These are phyloP conservation scores for Kingdonia uniflora DNA, from an alignment of 164 flowering plant genomes.

Conservation along the genomic window DNA sequence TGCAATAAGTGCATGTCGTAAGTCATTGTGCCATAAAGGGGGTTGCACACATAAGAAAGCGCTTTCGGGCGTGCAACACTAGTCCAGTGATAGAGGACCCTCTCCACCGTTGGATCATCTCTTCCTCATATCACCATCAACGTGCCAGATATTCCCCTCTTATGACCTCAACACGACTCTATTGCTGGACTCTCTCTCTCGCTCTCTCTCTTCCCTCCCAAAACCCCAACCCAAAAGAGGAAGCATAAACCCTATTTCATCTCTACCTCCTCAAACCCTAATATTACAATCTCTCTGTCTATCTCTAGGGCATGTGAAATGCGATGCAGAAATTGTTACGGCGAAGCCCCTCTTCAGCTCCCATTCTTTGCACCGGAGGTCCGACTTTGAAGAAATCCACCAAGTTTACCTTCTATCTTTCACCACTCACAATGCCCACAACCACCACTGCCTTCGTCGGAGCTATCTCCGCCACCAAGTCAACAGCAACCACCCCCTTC, in stretches of 20 bases:
- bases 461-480: no score
- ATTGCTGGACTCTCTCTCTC: no score
- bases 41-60: no score
- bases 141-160: no score
- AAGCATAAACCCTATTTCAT: conserved; percentile 5
- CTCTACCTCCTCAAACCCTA: conserved; percentile 2
- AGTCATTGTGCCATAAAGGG: no score
- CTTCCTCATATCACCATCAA: no score
- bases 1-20: no score
- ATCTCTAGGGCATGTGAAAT: conserved; percentile 16
- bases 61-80: no score
- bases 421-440: conserved; percentile 16
- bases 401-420: conserved; percentile 1
- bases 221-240: conserved; percentile 8
- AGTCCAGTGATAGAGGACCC: no score
- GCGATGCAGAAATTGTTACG: conserved; percentile 67
- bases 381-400: not conserved
- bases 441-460: conserved; percentile 12
- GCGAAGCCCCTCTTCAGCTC: conserved; percentile 35
- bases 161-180: no score
- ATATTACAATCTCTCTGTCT: not conserved
- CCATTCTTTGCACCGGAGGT: conserved; percentile 17
- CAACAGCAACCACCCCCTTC: conserved; percentile 5
- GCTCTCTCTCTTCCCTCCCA: not conserved
- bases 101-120: no score